phyloP scores from a whole-genome alignment of 2,329 filamentous ascomycete genomes.

The Cyphellophora attinorum region DNA sequence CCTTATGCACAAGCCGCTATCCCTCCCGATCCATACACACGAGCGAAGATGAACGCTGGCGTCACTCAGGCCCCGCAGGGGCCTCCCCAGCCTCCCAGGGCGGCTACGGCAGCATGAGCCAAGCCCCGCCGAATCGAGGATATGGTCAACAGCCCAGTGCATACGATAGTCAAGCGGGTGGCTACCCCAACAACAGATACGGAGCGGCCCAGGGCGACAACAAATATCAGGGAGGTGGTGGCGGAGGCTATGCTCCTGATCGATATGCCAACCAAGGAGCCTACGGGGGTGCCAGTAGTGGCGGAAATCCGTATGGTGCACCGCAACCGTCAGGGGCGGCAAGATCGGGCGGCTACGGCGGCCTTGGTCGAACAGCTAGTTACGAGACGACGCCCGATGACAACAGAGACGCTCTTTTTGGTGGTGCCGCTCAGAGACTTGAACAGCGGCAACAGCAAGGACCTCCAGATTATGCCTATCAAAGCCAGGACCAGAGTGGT shows the following conservation, averaged over 20 bases:
- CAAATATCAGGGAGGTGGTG: constrained; percentile 8
- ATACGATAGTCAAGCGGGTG: constrained; percentile 2
- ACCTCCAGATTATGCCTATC: constrained; percentile 24
- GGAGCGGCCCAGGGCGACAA: constrained; percentile 11
- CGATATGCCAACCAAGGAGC: constrained; percentile 39
- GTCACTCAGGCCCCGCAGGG: constrained; percentile 18
- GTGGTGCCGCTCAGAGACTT: constrained; percentile 42
- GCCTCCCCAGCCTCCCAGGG: constrained; percentile 9
- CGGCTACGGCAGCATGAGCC: constrained; percentile 17
- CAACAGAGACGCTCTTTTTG: constrained; percentile 50
- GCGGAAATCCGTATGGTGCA: constrained; percentile 23
- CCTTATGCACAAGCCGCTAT: constrained; percentile 47
- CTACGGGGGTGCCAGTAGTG: constrained; percentile 33
- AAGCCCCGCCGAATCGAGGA: constrained; percentile 2
- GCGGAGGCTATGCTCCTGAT: constrained; percentile 30
- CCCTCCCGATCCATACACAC: constrained; percentile 45
- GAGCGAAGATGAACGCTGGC: constrained; percentile 35
- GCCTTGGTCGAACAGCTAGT: constrained; percentile 40
- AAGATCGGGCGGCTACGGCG: constrained; percentile 44
- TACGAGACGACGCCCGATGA: constrained; percentile 43
- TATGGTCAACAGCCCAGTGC: constrained; percentile 1
- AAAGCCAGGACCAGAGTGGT: constrained; percentile 21
- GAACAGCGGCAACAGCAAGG: constrained; percentile 33
- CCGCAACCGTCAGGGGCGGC: constrained; percentile 29
- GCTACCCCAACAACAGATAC: too few species aligned